These are phyloP conservation scores for Termitomyces sp. DNA, from an alignment of 768 basidiomycete genomes.

Conservation along the genomic window DNA sequence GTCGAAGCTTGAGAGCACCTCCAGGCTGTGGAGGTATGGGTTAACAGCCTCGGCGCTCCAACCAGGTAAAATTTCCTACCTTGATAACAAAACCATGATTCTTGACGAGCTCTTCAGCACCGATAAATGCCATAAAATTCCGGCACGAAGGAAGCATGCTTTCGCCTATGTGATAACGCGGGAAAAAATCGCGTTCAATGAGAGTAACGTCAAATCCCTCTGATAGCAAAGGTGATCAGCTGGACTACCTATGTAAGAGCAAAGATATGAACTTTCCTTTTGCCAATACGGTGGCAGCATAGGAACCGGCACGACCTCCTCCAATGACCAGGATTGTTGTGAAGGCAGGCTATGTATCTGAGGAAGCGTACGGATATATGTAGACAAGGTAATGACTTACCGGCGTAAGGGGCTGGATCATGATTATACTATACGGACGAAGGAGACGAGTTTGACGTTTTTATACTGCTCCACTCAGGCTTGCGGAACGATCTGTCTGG, in stretches of 20 bases:
- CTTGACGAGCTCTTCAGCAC: conserved; percentile 24
- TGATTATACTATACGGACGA: too few relatives aligned
- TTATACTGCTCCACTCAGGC: too few relatives aligned
- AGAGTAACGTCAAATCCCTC: conserved; percentile 47
- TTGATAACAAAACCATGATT: conserved; percentile 28
- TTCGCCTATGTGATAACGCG: conserved; percentile 42
- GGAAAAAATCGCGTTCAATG: conserved; percentile 41
- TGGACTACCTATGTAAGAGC: too few relatives aligned
- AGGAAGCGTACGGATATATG: too few relatives aligned
- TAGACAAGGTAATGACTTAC: too few relatives aligned
- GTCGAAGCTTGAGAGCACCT: conserved; percentile 57
- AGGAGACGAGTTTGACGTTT: too few relatives aligned
- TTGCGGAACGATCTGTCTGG: too few relatives aligned
- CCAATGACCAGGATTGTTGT: conserved; percentile 34
- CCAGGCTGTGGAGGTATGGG: conserved; percentile 40
- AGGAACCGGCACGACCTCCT: conserved; percentile 47
- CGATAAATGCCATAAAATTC: conserved; percentile 32
- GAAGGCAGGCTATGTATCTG: conserved; percentile 16
- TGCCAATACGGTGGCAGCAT: conserved; percentile 42
- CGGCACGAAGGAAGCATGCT: conserved; percentile 30
- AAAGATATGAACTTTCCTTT: conserved; percentile 32
- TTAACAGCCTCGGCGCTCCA: too few relatives aligned
- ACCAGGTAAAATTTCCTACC: too few relatives aligned
- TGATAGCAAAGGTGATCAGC: conserved; percentile 19
- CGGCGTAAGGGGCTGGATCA: too few relatives aligned